Percentiles rank a stretch among this genome's conserved stretches.
Evolutionary conservation across 75 land plant species (phyloP).

Genomic region (Picea glauca): DNA sequence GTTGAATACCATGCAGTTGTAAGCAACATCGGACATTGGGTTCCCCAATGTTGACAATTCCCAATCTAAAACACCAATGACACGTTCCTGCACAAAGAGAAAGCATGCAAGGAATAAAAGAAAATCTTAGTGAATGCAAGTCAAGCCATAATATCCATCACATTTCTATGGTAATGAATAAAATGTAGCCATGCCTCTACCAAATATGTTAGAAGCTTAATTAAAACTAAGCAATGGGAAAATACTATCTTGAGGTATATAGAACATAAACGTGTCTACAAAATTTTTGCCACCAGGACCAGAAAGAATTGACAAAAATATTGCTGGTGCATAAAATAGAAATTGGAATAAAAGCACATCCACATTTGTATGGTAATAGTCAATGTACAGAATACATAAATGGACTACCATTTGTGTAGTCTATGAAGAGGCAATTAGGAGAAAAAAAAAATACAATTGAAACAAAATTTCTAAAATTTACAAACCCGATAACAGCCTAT

Average conservation of each 20-base stretch:
- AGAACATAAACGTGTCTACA: no score
- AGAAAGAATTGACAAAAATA: no score
- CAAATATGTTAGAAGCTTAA: background rate
- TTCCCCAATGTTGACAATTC: constrained; percentile 95
- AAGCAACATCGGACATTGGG: constrained; percentile 97
- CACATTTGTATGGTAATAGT: no score
- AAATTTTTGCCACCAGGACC: no score
- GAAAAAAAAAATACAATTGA: no score
- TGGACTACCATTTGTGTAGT: no score
- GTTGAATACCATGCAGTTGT: constrained; percentile 70
- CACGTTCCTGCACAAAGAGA: constrained; percentile 71
- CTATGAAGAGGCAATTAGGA: no score
- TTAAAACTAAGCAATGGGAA: background rate
- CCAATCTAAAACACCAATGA: constrained; percentile 96
- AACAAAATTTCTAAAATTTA: no score
- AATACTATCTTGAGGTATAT: background rate
- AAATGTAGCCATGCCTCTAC: background rate
- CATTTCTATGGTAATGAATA: background rate
- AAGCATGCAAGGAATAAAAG: background rate
- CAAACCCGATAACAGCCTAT: no score
- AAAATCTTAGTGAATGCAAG: background rate
- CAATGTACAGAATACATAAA: no score
- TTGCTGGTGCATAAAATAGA: no score
- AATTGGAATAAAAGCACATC: no score
- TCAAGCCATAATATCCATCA: background rate